Evolutionary conservation across 805 yeast species (phyloP).

Genomic region (Saccharomycodes ludwigii): DNA sequence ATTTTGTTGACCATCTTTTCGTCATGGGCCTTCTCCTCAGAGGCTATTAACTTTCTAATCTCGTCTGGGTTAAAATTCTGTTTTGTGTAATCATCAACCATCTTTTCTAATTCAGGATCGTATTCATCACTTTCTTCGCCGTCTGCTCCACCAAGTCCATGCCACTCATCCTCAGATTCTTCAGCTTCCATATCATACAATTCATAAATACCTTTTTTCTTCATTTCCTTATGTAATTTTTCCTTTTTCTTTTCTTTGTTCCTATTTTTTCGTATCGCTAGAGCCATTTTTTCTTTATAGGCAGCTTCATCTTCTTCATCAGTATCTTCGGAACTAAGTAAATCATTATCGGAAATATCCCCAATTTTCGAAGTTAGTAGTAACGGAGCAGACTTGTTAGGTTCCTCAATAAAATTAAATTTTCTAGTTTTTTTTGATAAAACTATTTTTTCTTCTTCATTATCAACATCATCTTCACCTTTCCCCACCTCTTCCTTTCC

Average conservation of each 20-base stretch:
- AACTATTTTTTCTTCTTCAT: conserved; percentile 18
- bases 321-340: conserved; percentile 6
- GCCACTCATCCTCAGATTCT: conserved; percentile 85
- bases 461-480: conserved; percentile 15
- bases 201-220: conserved; percentile 41
- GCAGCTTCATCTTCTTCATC: conserved; percentile 14
- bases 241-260: conserved; percentile 12
- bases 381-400: no score
- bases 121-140: conserved; percentile 36
- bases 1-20: conserved; percentile 52
- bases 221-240: conserved; percentile 35
- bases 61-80: conserved; percentile 45
- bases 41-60: conserved; percentile 43
- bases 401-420: background rate
- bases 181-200: conserved; percentile 75
- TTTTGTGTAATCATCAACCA: conserved; percentile 61
- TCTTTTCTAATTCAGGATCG: conserved; percentile 63
- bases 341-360: conserved; percentile 1
- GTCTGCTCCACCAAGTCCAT: conserved; percentile 66
- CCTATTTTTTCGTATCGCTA: conserved; percentile 14
- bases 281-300: conserved; percentile 10
- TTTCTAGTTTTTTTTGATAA: background rate
- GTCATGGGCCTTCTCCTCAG: conserved; percentile 51
- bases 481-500: conserved; percentile 14
- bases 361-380: no score